phyloP scores from a whole-genome alignment of 805 yeast genomes.

The Candida glaebosa region DNA sequence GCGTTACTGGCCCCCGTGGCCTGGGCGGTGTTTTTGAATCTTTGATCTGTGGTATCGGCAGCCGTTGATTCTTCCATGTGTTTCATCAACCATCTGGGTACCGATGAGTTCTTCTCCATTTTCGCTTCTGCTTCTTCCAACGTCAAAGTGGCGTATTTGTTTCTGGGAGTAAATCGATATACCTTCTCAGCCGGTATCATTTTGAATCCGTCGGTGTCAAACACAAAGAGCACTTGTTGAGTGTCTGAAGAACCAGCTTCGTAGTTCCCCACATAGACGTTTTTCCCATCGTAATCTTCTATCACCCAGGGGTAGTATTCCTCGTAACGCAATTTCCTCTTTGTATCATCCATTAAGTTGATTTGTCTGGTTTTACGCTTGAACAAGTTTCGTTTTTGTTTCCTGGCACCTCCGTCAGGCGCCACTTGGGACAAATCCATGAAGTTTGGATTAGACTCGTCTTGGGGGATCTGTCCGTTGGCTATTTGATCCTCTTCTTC shows the following conservation, averaged over 20 bases:
- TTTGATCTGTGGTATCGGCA: conserved; percentile 39
- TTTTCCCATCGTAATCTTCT: conserved; percentile 92
- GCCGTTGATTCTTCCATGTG: conserved; percentile 63
- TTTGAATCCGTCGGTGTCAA: conserved; percentile 84
- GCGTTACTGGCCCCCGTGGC: neutral
- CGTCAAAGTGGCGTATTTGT: conserved; percentile 88
- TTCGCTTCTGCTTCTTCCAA: conserved; percentile 95
- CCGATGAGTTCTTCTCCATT: conserved; percentile 74
- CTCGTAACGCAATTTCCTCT: conserved; percentile 83
- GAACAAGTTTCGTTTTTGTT: conserved; percentile 51
- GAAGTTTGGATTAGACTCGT: conserved; percentile 26
- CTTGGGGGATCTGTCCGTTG: conserved; percentile 14
- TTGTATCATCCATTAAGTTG: conserved; percentile 74
- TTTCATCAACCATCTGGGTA: conserved; percentile 95
- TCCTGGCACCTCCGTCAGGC: conserved; percentile 88
- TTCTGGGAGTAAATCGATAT: conserved; percentile 89
- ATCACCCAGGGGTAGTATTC: conserved; percentile 98
- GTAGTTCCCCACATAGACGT: conserved; percentile 93
- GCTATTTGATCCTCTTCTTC: conserved; percentile 18
- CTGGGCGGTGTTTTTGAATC: conserved; percentile 34
- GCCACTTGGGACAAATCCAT: conserved; percentile 69
- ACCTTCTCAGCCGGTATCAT: conserved; percentile 95
- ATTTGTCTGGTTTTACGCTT: conserved; percentile 85
- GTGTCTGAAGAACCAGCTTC: conserved; percentile 87
- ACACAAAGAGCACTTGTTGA: conserved; percentile 75